phyloP scores from a whole-genome alignment of 2,329 filamentous ascomycete genomes.

The Beauveria sp. region DNA sequence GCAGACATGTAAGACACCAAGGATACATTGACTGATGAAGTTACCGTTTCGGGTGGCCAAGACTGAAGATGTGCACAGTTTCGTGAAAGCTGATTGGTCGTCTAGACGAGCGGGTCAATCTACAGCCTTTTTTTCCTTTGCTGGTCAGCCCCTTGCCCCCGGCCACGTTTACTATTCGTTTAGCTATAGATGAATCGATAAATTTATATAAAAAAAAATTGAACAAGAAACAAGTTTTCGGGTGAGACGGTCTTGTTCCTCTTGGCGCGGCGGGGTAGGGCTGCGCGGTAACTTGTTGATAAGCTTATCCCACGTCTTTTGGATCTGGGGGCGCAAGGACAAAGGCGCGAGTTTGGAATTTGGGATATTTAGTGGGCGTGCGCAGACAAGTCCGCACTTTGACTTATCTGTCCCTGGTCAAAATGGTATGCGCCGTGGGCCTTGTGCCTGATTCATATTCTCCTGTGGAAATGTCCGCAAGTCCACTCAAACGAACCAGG shows the following conservation, averaged over 20 bases:
- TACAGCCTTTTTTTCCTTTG: background rate
- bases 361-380: background rate
- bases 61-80: background rate
- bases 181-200: too few species aligned
- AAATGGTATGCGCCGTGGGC: too few species aligned
- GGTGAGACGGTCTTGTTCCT: too few species aligned
- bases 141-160: background rate
- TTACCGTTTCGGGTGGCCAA: background rate
- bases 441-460: too few species aligned
- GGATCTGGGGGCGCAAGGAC: background rate
- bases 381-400: background rate
- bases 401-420: too few species aligned
- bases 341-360: background rate
- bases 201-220: background rate
- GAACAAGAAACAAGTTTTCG: too few species aligned
- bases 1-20: too few species aligned
- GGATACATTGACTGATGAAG: background rate
- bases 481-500: too few species aligned
- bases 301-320: too few species aligned
- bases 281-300: background rate
- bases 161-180: too few species aligned
- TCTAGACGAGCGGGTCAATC: background rate
- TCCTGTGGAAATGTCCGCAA: too few species aligned
- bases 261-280: too few species aligned
- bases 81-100: conserved; percentile 4